Percentiles rank a stretch among this genome's conserved stretches.
These are phyloP conservation scores for Pichia sp. DNA, from an alignment of 1,139 yeast species.

Conservation along the genomic window DNA sequence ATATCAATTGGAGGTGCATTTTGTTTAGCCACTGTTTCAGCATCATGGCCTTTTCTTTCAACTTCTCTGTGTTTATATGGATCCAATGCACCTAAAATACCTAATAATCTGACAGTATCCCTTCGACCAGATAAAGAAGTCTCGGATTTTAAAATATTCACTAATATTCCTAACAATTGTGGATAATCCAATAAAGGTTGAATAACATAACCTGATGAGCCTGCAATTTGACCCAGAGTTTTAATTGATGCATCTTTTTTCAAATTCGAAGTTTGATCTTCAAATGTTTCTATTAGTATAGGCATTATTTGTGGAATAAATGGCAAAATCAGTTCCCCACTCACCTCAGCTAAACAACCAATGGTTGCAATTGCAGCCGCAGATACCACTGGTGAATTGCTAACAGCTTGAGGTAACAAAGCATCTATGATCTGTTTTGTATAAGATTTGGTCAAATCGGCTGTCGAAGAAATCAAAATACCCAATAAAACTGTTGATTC, in stretches of 20 bases:
- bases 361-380: constrained; percentile 82
- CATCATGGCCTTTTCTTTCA: constrained; percentile 60
- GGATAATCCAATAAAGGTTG: constrained; percentile 92
- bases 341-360: constrained; percentile 84
- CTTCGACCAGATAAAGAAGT: constrained; percentile 66
- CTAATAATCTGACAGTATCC: constrained; percentile 82
- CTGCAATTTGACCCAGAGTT: constrained; percentile 81
- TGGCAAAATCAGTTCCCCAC: constrained; percentile 75
- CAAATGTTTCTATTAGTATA: constrained; percentile 75
- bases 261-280: constrained; percentile 80
- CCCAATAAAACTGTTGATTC: constrained; percentile 78
- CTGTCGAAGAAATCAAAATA: constrained; percentile 68
- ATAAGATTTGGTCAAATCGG: constrained; percentile 79
- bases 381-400: constrained; percentile 66
- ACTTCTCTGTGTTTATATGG: constrained; percentile 94
- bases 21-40: constrained; percentile 61
- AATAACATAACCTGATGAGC: constrained; percentile 90
- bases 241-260: constrained; percentile 87
- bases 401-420: constrained; percentile 69
- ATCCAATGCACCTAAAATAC: constrained; percentile 92
- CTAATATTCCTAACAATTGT: constrained; percentile 72
- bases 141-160: constrained; percentile 75
- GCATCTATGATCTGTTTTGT: constrained; percentile 85
- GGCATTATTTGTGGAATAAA: constrained; percentile 81
- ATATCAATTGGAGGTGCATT: constrained; percentile 88